These are phyloP conservation scores for Ustanciosporium gigantosporum DNA, from an alignment of 1,284 basidiomycete genomes.

Conservation along the genomic window DNA sequence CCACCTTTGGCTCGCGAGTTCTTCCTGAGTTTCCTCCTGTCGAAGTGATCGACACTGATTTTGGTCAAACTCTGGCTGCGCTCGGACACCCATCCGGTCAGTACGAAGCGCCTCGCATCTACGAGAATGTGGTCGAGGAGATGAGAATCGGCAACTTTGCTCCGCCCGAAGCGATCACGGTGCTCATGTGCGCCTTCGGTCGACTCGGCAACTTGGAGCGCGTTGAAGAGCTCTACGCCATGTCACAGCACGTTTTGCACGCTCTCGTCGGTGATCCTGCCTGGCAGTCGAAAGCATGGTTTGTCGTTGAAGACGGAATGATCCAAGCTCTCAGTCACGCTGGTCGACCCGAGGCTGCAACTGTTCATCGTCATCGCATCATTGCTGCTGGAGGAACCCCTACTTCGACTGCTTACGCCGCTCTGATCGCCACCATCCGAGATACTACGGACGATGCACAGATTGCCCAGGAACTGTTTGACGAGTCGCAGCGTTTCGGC, in stretches of 20 bases:
- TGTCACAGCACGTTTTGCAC: slow-evolving; percentile 57
- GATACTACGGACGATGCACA: slow-evolving; percentile 60
- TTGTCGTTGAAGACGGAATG: slow-evolving; percentile 52
- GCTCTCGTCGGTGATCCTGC: slow-evolving; percentile 41
- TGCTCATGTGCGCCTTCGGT: slow-evolving; percentile 48
- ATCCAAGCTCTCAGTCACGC: slow-evolving; percentile 57
- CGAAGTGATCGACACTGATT: slow-evolving; percentile 48
- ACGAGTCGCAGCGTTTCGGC: slow-evolving; percentile 55
- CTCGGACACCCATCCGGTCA: slow-evolving; percentile 10
- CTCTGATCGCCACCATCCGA: slow-evolving; percentile 55
- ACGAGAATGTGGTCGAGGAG: slow-evolving; percentile 21
- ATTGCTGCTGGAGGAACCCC: slow-evolving; percentile 51
- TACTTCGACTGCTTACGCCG: slow-evolving; percentile 51
- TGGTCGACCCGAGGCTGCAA: slow-evolving; percentile 43
- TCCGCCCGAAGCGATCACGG: slow-evolving; percentile 38
- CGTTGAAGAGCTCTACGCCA: slow-evolving; percentile 66
- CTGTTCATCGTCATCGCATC: slow-evolving; percentile 47
- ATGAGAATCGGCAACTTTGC: slow-evolving; percentile 42
- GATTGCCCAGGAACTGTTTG: slow-evolving; percentile 57
- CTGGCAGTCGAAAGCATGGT: slow-evolving; percentile 63
- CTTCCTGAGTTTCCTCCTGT: slow-evolving; percentile 27
- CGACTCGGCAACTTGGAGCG: slow-evolving; percentile 65
- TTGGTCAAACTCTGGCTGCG: slow-evolving; percentile 18
- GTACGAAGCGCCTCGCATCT: slow-evolving; percentile 19
- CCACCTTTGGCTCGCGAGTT: neutral